Conservation (phyloP, 768 basidiomycete species). For the Gelatoporia subvermispora region DNA sequence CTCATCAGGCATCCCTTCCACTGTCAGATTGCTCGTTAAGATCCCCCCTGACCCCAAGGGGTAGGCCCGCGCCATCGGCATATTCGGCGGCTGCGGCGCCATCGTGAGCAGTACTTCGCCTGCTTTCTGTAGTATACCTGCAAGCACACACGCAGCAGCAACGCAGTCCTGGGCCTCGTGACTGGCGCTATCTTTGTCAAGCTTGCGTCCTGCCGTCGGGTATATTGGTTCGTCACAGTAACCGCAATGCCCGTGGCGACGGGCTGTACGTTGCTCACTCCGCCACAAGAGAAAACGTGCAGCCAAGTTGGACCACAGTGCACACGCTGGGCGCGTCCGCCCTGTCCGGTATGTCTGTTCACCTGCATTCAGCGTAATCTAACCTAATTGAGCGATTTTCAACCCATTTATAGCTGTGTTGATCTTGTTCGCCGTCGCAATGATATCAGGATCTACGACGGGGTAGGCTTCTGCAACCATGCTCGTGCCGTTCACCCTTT, state of each 20-base stretch:
- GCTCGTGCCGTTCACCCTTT: constrained; percentile 38
- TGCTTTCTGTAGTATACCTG: not conserved
- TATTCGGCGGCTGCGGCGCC: constrained; percentile 41
- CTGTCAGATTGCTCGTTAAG: constrained; percentile 38
- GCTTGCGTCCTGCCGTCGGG: constrained; percentile 36
- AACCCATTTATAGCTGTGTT: constrained; percentile 19
- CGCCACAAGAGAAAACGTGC: constrained; percentile 15
- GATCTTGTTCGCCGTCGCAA: constrained; percentile 30
- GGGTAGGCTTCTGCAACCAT: constrained; percentile 38
- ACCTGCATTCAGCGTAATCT: not conserved
- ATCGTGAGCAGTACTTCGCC: constrained; percentile 34
- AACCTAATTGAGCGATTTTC: not conserved
- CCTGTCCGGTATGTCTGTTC: constrained; percentile 22
- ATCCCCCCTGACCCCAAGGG: constrained; percentile 39
- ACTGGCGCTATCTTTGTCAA: constrained; percentile 34
- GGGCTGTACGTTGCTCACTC: constrained; percentile 28
- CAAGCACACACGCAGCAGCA: not conserved
- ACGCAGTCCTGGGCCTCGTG: constrained; percentile 26
- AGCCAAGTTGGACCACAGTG: not conserved
- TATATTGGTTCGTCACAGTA: constrained; percentile 42
- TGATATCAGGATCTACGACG: constrained; percentile 35
- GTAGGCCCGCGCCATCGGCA: constrained; percentile 39
- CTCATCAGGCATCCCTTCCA: constrained; percentile 39
- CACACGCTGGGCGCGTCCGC: constrained; percentile 30
- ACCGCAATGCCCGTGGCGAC: constrained; percentile 28